These are phyloP conservation scores for Leccinum imitatum DNA, from an alignment of 768 basidiomycete species.

Conservation along the genomic window DNA sequence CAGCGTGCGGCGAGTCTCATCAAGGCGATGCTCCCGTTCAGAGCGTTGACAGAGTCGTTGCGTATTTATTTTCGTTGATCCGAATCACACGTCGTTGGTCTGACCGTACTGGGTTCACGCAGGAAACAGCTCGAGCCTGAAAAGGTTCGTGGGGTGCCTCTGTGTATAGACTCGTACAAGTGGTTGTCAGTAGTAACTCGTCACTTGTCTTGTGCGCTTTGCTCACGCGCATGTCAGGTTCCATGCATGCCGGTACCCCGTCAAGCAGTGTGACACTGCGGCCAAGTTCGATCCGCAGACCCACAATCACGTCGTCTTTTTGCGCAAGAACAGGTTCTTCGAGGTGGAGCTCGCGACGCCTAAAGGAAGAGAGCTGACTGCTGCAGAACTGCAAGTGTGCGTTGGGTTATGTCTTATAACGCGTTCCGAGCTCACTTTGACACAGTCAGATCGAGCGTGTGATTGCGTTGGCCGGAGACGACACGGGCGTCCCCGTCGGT, in stretches of 20 bases:
- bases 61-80: neutral
- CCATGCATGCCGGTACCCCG: slow-evolving; percentile 89
- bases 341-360: slow-evolving; percentile 68
- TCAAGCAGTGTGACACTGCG: slow-evolving; percentile 79
- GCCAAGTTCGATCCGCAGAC: slow-evolving; percentile 69
- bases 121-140: slow-evolving; percentile 87
- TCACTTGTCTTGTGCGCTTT: neutral
- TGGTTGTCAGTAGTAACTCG: slow-evolving; percentile 50
- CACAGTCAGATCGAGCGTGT: slow-evolving; percentile 66
- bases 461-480: slow-evolving; percentile 57
- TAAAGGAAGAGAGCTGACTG: slow-evolving; percentile 69
- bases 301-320: slow-evolving; percentile 87
- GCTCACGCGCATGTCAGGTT: slow-evolving; percentile 49
- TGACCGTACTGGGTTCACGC: neutral
- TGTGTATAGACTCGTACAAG: slow-evolving; percentile 93
- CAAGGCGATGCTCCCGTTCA: slow-evolving; percentile 83
- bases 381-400: slow-evolving; percentile 77
- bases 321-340: slow-evolving; percentile 91
- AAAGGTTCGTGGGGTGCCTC: slow-evolving; percentile 69
- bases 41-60: slow-evolving; percentile 79
- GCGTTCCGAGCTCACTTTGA: neutral
- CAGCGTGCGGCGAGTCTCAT: slow-evolving; percentile 79
- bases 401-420: slow-evolving; percentile 13
- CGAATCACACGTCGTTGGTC: neutral
- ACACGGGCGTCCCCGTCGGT: slow-evolving; percentile 58